Percentiles rank a stretch among this genome's conserved stretches.
These are phyloP conservation scores for Boletus rufocinnamomeus DNA, from an alignment of 768 basidiomycete species.

Conservation along the genomic window DNA sequence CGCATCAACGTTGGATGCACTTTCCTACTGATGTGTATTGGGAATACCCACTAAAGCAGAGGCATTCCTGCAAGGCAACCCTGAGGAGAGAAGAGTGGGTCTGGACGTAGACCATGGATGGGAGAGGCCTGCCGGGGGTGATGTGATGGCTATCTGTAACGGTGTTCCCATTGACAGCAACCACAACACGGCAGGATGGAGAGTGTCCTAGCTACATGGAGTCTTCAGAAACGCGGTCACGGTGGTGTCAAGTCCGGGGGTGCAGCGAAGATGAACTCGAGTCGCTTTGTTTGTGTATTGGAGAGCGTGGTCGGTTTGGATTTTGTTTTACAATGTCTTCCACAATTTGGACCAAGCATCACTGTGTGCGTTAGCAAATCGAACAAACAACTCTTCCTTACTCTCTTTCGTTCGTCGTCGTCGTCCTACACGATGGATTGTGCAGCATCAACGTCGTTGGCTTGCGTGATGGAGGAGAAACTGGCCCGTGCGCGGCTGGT, in stretches of 20 bases:
- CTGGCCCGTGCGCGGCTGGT: slow-evolving; percentile 59
- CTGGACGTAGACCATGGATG: neutral
- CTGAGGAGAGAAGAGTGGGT: neutral
- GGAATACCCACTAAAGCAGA: neutral
- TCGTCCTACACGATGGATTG: slow-evolving; percentile 30
- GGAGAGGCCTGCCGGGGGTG: neutral
- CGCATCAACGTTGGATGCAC: neutral
- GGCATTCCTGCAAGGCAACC: neutral
- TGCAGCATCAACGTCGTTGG: slow-evolving; percentile 17
- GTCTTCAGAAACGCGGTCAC: too few species aligned
- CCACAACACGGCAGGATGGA: neutral
- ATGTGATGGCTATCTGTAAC: neutral
- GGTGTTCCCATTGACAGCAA: neutral
- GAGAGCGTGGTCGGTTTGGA: slow-evolving; percentile 44
- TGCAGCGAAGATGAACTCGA: neutral
- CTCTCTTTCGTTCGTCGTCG: slow-evolving; percentile 35
- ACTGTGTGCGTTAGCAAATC: slow-evolving; percentile 61
- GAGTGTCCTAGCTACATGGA: neutral
- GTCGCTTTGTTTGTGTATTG: slow-evolving; percentile 42
- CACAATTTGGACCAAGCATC: slow-evolving; percentile 66
- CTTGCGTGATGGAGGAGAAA: slow-evolving; percentile 30
- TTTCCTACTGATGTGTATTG: neutral
- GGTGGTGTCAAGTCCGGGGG: neutral
- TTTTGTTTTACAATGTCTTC: slow-evolving; percentile 79
- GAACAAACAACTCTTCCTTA: slow-evolving; percentile 45